Evolutionary conservation across 352 stramenopile species (phyloP).

Genomic region (Phytophthora gonapodyides): DNA sequence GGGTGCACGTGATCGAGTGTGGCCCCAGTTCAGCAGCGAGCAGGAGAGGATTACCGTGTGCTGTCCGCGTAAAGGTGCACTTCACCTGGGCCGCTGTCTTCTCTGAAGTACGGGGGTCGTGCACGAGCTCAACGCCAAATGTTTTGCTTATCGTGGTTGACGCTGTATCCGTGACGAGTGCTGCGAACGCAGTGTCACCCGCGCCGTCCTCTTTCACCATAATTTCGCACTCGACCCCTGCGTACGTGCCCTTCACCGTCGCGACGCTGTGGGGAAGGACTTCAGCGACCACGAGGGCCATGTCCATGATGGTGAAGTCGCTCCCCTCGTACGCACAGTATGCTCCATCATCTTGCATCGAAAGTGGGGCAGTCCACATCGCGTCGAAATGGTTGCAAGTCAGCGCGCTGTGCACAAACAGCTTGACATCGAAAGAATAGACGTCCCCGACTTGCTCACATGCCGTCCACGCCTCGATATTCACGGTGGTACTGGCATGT

Average conservation of each 20-base stretch:
- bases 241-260: slow-evolving; percentile 1
- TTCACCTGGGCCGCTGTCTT: slow-evolving; percentile 36
- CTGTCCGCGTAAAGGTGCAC: slow-evolving; percentile 41
- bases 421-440: slow-evolving; percentile 36
- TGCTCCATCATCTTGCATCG: background rate
- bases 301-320: slow-evolving; percentile 15
- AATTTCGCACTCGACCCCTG: background rate
- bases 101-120: slow-evolving; percentile 28
- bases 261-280: background rate
- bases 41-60: background rate
- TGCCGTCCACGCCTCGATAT: slow-evolving; percentile 59
- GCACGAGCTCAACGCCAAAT: slow-evolving; percentile 50
- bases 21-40: background rate
- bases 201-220: slow-evolving; percentile 2
- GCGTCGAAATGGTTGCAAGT: slow-evolving; percentile 18
- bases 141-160: background rate
- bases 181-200: background rate
- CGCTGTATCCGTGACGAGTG: background rate
- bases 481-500: slow-evolving; percentile 39
- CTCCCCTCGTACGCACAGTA: slow-evolving; percentile 20
- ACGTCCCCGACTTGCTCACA: slow-evolving; percentile 36
- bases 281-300: background rate
- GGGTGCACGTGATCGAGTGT: slow-evolving; percentile 34
- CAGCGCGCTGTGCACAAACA: slow-evolving; percentile 41
- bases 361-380: slow-evolving; percentile 8